Evolutionary conservation across 2,329 filamentous ascomycete species (phyloP).

Genomic region (Alternaria burnsii): DNA sequence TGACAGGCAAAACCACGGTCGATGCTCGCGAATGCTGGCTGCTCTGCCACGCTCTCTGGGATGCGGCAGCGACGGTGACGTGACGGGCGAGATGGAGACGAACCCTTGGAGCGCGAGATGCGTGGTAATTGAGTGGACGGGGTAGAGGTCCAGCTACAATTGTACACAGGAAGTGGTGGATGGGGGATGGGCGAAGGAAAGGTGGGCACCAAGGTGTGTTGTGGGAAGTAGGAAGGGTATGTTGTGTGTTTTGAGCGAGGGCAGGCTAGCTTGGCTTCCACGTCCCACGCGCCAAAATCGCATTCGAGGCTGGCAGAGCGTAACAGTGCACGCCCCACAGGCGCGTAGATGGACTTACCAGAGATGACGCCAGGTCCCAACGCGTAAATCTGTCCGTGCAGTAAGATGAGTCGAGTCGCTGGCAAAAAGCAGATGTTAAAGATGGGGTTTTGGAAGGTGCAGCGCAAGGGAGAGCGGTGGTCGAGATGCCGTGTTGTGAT

Average conservation of each 20-base stretch:
- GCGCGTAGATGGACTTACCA: constrained; percentile 45
- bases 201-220: constrained; percentile 49
- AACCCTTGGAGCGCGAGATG: constrained; percentile 40
- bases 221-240: constrained; percentile 40
- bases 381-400: constrained; percentile 31
- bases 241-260: constrained; percentile 49
- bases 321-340: constrained; percentile 43
- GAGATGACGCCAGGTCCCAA: constrained; percentile 25
- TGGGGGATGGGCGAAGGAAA: constrained; percentile 27
- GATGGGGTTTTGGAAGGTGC: constrained; percentile 17
- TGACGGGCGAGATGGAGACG: constrained; percentile 39
- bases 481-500: constrained; percentile 26
- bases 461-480: constrained; percentile 16
- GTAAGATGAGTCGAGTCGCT: constrained; percentile 1
- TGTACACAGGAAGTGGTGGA: constrained; percentile 33
- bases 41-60: constrained; percentile 43
- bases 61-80: constrained; percentile 45
- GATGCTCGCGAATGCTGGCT: constrained; percentile 41
- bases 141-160: constrained; percentile 45
- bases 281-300: constrained; percentile 41
- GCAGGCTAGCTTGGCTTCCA: constrained; percentile 33
- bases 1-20: constrained; percentile 33
- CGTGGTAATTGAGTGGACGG: constrained; percentile 37
- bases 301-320: constrained; percentile 40
- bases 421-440: constrained; percentile 5